Evolutionary conservation across 2,329 filamentous ascomycete species (phyloP), one percentile per base, ranked within the genome.

Genomic region (Colletotrichum eremochloae): DNA sequence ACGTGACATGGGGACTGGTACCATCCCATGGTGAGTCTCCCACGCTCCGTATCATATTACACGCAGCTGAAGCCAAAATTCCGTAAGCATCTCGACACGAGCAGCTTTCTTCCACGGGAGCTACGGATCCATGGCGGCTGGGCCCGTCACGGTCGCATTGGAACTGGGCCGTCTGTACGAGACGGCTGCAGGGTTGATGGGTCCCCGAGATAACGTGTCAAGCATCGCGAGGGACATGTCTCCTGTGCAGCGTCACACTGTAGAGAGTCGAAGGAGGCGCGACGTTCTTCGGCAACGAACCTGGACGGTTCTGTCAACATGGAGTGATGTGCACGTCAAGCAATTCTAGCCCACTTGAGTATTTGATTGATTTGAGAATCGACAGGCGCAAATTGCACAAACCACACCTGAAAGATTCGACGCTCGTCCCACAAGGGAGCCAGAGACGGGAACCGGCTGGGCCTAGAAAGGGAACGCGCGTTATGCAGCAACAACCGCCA

Each of bases 401-500:
- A 15, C 3, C 4, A 20, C 31, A 20, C 12, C 7, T 48, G 14
- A 11, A 5, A 52, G 60, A 48, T 14, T 33, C 14, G 6, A 18
- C 15, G 15, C 14, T 61, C 29, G 29, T n/a, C 36, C 46, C 68
- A 63, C 68, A n/a, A 52, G 58, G 52, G 58, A 65, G 42, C 50
- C 58, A 31, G 53, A 68, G 58, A 57, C 65, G 68, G 65, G 52
- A 63, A 50, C 63, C 65, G 68, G 68, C 68, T 68, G 15, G 40
- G 38, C 50, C 29, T 52, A 11, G 62, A 46, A 46, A 18, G 56
- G 29, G 36, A 62, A 42, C 15, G 44, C 20, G 33, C 53, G 63
- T 58, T 58, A 29, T 48, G 57, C 65, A 61, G 53, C 58, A 58
- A 65, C 68, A 71, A 68, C 58, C 52, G 68, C 58, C 68, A 71